Conservation (phyloP, 345 rosid genomes). For the Raphanus sativus region DNA sequence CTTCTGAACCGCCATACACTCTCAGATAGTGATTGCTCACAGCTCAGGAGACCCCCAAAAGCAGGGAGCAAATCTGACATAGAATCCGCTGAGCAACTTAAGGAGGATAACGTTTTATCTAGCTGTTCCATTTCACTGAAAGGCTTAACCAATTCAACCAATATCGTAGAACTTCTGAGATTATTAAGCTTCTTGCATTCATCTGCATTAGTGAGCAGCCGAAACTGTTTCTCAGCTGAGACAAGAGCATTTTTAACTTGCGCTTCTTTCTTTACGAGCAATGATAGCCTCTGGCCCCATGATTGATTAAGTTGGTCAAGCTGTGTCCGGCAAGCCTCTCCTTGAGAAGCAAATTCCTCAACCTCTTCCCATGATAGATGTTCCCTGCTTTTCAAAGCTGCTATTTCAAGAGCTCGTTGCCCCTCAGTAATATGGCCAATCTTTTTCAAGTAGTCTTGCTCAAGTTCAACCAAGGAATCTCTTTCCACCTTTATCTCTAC, state of each 20-base stretch:
- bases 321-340: slow-evolving; percentile 89
- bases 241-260: slow-evolving; percentile 57
- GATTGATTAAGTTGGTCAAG: slow-evolving; percentile 79
- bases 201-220: slow-evolving; percentile 52
- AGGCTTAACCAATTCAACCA: slow-evolving; percentile 57
- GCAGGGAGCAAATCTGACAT: slow-evolving; percentile 45
- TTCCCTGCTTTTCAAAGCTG: slow-evolving; percentile 80
- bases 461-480: slow-evolving; percentile 73
- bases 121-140: slow-evolving; percentile 66
- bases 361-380: slow-evolving; percentile 98
- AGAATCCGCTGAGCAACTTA: slow-evolving; percentile 44
- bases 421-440: slow-evolving; percentile 83
- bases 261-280: slow-evolving; percentile 60
- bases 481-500: slow-evolving; percentile 74
- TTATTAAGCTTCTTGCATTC: slow-evolving; percentile 48
- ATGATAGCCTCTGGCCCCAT: slow-evolving; percentile 74
- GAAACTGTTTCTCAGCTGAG: slow-evolving; percentile 62
- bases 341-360: slow-evolving; percentile 93
- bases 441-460: slow-evolving; percentile 74
- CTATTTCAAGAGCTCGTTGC: slow-evolving; percentile 83
- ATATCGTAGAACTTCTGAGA: slow-evolving; percentile 58
- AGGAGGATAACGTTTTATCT: slow-evolving; percentile 53
- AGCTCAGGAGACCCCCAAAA: slow-evolving; percentile 49
- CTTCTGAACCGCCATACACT: slow-evolving; percentile 68
- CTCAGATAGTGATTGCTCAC: slow-evolving; percentile 61